A percentile compares a stretch with the other conserved stretches of the same genome.
phyloP scores from a whole-genome alignment of 495 filamentous ascomycete genomes.

The Penicillium herquei region DNA sequence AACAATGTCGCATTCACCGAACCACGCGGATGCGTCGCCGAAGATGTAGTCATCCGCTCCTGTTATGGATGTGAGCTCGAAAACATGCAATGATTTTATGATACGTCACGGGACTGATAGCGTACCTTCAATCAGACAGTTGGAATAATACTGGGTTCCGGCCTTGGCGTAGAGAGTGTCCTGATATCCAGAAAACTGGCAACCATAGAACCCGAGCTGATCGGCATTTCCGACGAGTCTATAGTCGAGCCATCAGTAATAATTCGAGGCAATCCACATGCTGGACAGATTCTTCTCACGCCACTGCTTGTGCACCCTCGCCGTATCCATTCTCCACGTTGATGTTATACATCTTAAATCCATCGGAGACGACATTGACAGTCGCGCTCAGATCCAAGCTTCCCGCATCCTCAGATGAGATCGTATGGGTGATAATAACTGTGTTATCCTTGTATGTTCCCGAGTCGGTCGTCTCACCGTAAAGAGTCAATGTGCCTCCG shows the following conservation, averaged over 20 bases:
- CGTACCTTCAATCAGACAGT: constrained; percentile 55
- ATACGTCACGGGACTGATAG: no score
- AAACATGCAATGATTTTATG: no score
- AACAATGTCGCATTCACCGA: constrained; percentile 58
- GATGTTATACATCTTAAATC: constrained; percentile 61
- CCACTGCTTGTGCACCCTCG: constrained; percentile 33
- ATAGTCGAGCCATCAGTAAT: not conserved
- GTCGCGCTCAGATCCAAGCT: constrained; percentile 52
- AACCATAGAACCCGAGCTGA: constrained; percentile 58
- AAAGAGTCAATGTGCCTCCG: constrained; percentile 29
- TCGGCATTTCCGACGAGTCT: constrained; percentile 50
- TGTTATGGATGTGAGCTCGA: not conserved
- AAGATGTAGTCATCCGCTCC: constrained; percentile 62
- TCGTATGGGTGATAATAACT: constrained; percentile 58
- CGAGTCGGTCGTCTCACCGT: constrained; percentile 60
- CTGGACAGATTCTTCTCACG: constrained; percentile 19
- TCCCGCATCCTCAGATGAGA: constrained; percentile 45
- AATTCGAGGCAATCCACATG: not conserved
- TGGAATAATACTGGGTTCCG: constrained; percentile 57
- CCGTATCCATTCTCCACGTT: constrained; percentile 55
- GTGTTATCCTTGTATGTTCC: constrained; percentile 54
- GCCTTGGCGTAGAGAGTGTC: constrained; percentile 60
- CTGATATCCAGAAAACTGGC: constrained; percentile 59
- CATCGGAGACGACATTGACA: constrained; percentile 49
- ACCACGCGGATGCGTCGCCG: constrained; percentile 64